A percentile compares a stretch with the other conserved stretches of the same genome.
These are phyloP conservation scores for Phytophthora hybrid DNA, from an alignment of 352 stramenopile species.

Conservation along the genomic window DNA sequence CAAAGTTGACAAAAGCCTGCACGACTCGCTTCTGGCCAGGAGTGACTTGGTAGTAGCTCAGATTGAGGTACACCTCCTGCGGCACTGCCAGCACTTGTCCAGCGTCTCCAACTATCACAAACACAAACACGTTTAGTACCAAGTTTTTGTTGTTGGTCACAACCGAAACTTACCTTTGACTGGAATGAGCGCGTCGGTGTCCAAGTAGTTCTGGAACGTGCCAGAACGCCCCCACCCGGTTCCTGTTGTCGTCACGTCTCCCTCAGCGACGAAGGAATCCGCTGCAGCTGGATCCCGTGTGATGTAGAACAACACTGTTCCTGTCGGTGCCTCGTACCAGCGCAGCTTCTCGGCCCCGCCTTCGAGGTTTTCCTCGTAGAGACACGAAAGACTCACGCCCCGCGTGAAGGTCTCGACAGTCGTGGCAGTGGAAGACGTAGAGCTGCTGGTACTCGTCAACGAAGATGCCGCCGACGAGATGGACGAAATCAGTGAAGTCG, in stretches of 20 bases:
- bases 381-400: constrained; percentile 91
- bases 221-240: constrained; percentile 70
- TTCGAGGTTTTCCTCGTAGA: constrained; percentile 90
- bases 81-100: constrained; percentile 65
- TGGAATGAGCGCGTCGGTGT: constrained; percentile 76
- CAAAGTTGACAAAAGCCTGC: constrained; percentile 73
- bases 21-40: constrained; percentile 73
- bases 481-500: constrained; percentile 50
- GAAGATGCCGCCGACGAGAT: constrained; percentile 33
- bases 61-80: constrained; percentile 75
- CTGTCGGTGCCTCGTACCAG: constrained; percentile 89
- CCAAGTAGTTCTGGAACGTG: constrained; percentile 56
- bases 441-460: constrained; percentile 19
- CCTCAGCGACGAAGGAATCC: constrained; percentile 66
- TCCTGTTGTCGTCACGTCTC: constrained; percentile 26
- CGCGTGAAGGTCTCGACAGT: constrained; percentile 45
- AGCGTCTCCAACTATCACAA: constrained; percentile 41
- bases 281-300: constrained; percentile 74
- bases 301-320: constrained; percentile 91
- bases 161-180: constrained; percentile 61
- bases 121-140: constrained; percentile 22
- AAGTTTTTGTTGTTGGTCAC: not conserved
- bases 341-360: constrained; percentile 75
- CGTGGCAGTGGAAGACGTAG: constrained; percentile 23
- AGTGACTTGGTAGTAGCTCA: constrained; percentile 84